phyloP scores from a whole-genome alignment of 2,329 filamentous ascomycete species.

The Penicillium polonicum region DNA sequence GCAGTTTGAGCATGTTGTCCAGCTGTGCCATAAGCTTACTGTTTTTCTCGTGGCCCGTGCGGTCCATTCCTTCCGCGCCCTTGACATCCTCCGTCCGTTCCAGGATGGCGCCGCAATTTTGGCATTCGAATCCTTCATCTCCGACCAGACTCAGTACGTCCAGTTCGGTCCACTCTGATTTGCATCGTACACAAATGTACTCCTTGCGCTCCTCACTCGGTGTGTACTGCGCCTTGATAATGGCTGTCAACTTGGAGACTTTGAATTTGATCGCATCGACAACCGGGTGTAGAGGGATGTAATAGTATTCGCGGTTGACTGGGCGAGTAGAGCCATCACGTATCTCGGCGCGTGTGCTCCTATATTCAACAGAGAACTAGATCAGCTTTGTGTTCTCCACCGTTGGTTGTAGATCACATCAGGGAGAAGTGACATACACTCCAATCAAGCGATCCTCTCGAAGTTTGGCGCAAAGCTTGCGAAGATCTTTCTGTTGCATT shows the following conservation, averaged over 20 bases:
- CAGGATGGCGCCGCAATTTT: slow-evolving; percentile 63
- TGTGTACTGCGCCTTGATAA: slow-evolving; percentile 79
- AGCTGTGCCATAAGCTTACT: slow-evolving; percentile 51
- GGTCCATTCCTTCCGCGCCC: slow-evolving; percentile 43
- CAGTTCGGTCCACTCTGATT: slow-evolving; percentile 82
- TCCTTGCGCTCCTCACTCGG: slow-evolving; percentile 87
- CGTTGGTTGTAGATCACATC: background rate
- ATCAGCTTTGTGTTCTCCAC: slow-evolving; percentile 15
- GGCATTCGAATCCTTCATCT: slow-evolving; percentile 73
- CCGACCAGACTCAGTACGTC: slow-evolving; percentile 78
- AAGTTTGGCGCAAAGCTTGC: slow-evolving; percentile 81
- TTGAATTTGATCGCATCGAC: slow-evolving; percentile 97
- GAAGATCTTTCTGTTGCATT: slow-evolving; percentile 87
- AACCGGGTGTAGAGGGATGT: slow-evolving; percentile 89
- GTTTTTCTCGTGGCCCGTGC: slow-evolving; percentile 52
- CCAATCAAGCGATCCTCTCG: slow-evolving; percentile 82
- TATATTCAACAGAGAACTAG: slow-evolving; percentile 34
- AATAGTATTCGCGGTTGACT: slow-evolving; percentile 90
- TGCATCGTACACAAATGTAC: slow-evolving; percentile 78
- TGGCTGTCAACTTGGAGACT: slow-evolving; percentile 81
- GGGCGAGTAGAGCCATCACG: slow-evolving; percentile 79
- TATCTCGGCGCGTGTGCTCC: slow-evolving; percentile 71
- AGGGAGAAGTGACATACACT: slow-evolving; percentile 56
- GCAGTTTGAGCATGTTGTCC: slow-evolving; percentile 46
- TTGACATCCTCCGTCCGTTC: slow-evolving; percentile 48